Evolutionary conservation across 179 eudicot genomes (phyloP).

Genomic region (Beta corolliflora): DNA sequence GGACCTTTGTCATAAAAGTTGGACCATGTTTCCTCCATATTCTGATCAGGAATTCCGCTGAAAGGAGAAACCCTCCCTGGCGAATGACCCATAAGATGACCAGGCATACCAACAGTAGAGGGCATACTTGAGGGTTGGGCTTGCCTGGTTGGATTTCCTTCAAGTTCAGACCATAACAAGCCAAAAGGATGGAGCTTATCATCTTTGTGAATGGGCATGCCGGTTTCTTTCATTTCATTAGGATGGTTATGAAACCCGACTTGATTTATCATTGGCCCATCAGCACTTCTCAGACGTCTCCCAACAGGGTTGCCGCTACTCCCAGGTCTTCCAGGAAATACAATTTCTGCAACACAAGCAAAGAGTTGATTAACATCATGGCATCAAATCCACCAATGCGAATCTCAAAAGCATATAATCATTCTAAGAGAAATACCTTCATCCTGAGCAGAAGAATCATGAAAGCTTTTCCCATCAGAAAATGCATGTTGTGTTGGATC

Average conservation of each 20-base stretch:
- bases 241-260: slow-evolving; percentile 39
- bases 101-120: slow-evolving; percentile 45
- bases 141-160: slow-evolving; percentile 53
- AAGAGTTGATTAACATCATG: slow-evolving; percentile 3
- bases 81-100: slow-evolving; percentile 43
- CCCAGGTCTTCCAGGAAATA: slow-evolving; percentile 85
- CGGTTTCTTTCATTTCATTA: slow-evolving; percentile 42
- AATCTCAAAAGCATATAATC: not conserved
- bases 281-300: slow-evolving; percentile 39
- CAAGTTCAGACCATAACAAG: slow-evolving; percentile 89
- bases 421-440: slow-evolving; percentile 57
- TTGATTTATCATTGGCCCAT: slow-evolving; percentile 41
- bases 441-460: slow-evolving; percentile 61
- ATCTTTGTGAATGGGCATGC: slow-evolving; percentile 41
- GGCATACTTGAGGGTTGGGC: slow-evolving; percentile 44
- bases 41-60: slow-evolving; percentile 43
- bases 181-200: slow-evolving; percentile 92
- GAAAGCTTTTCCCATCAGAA: slow-evolving; percentile 42
- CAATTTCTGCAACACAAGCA: slow-evolving; percentile 56
- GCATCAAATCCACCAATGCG: not conserved
- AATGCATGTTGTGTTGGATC: slow-evolving; percentile 37
- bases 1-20: slow-evolving; percentile 49
- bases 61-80: slow-evolving; percentile 45
- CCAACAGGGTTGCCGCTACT: slow-evolving; percentile 54
- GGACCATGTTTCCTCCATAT: slow-evolving; percentile 56